phyloP scores from a whole-genome alignment of 2,329 filamentous ascomycete genomes.

The Colletotrichum sp. region DNA sequence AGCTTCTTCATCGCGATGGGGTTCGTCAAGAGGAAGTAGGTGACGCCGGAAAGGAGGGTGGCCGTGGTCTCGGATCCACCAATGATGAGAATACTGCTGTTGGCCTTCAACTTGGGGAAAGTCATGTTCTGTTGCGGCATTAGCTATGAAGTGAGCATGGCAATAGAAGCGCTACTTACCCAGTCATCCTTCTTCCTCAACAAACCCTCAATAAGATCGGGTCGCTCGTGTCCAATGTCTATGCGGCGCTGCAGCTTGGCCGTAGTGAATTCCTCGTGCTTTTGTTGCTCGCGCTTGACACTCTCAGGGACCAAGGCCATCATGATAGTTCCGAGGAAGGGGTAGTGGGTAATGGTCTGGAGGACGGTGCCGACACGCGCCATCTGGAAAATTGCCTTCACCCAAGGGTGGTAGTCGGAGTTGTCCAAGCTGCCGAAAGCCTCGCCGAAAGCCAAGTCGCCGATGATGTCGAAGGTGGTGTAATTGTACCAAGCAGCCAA shows the following conservation, averaged over 20 bases:
- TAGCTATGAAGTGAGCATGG: not conserved
- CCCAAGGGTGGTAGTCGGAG: conserved; percentile 29
- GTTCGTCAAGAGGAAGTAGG: conserved; percentile 33
- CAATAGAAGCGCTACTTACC: not conserved
- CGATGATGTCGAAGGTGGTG: conserved; percentile 35
- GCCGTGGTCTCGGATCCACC: conserved; percentile 40
- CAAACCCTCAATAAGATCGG: conserved; percentile 26
- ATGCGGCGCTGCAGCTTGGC: conserved; percentile 20
- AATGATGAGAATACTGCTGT: conserved; percentile 28
- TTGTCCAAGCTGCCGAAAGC: conserved; percentile 30
- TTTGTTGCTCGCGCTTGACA: not conserved
- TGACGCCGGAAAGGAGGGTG: conserved; percentile 30
- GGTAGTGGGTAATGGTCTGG: conserved; percentile 8
- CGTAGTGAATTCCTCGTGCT: not conserved
- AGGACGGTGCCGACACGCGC: conserved; percentile 14
- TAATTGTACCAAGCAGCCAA: conserved; percentile 31
- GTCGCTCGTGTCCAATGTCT: conserved; percentile 12
- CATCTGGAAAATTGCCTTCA: conserved; percentile 26
- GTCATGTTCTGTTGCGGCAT: not conserved
- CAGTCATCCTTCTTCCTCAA: conserved; percentile 22
- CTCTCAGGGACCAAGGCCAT: conserved; percentile 11
- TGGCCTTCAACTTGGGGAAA: conserved; percentile 19
- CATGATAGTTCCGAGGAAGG: conserved; percentile 6
- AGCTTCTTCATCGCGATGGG: conserved; percentile 34
- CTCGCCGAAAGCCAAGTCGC: conserved; percentile 33